These are phyloP conservation scores for Sporothrix phasma DNA, from an alignment of 2,329 filamentous ascomycete genomes.

Conservation along the genomic window DNA sequence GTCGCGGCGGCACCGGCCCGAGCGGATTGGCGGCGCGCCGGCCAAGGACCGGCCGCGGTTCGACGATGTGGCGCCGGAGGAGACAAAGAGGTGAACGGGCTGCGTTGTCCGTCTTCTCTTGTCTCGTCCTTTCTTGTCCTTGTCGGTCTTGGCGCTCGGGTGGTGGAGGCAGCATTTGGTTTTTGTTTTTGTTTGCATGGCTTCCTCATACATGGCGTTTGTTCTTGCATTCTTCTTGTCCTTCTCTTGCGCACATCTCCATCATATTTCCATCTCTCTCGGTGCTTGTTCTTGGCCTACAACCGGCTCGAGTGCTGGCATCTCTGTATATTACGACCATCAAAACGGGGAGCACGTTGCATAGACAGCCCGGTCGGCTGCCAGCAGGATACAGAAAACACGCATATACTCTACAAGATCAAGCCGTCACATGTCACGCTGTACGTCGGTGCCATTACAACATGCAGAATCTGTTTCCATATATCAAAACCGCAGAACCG, in stretches of 20 bases:
- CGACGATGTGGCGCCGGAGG: slow-evolving; percentile 8
- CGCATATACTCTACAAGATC: neutral
- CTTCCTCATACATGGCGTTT: slow-evolving; percentile 10
- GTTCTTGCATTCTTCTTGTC: neutral
- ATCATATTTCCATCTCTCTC: neutral
- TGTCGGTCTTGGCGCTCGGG: neutral
- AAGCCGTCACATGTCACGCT: neutral
- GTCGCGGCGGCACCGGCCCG: slow-evolving; percentile 42
- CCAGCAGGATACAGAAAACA: slow-evolving; percentile 6
- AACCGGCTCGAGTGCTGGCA: too few species aligned
- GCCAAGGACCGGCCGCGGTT: slow-evolving; percentile 29
- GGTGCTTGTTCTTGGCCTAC: neutral
- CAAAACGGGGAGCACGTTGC: neutral
- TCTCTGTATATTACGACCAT: slow-evolving; percentile 7
- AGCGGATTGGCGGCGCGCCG: slow-evolving; percentile 47
- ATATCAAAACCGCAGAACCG: too few species aligned
- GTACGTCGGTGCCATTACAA: neutral
- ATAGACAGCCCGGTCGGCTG: neutral
- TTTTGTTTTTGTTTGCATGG: neutral
- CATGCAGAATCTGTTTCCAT: too few species aligned
- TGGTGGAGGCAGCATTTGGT: neutral
- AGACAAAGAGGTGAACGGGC: neutral
- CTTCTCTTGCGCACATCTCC: neutral
- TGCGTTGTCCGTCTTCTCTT: neutral
- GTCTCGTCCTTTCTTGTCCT: neutral